phyloP scores from a whole-genome alignment of 805 yeast genomes.

The Wickerhamomyces mucosus region DNA sequence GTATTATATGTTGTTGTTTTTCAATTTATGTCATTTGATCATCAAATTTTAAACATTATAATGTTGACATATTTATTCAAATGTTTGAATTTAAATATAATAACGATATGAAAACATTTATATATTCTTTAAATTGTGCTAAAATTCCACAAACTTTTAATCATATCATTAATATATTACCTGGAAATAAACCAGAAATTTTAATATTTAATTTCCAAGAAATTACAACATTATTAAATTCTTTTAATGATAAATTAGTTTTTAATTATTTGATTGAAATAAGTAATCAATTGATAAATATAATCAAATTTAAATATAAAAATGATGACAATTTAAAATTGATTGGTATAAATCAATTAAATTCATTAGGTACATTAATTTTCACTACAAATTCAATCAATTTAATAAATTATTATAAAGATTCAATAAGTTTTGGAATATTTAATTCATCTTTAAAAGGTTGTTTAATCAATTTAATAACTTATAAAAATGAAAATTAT shows the following conservation, averaged over 20 bases:
- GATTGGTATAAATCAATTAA: constrained; percentile 40
- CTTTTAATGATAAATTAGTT: constrained; percentile 33
- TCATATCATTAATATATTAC: constrained; percentile 18
- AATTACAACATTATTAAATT: constrained; percentile 45
- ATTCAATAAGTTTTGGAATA: constrained; percentile 6
- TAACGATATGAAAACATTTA: too few species aligned
- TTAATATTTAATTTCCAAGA: constrained; percentile 64
- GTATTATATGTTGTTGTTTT: too few species aligned
- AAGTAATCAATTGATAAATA: constrained; percentile 25
- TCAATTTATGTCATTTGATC: too few species aligned
- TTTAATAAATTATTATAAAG: constrained; percentile 1
- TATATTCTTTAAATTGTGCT: constrained; percentile 46
- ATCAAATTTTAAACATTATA: too few species aligned
- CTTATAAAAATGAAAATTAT: constrained; percentile 21
- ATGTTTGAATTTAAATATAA: too few species aligned
- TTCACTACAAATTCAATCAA: constrained; percentile 23
- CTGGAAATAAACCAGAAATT: constrained; percentile 31
- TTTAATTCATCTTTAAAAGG: constrained; percentile 65
- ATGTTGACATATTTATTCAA: too few species aligned
- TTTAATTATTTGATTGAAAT: constrained; percentile 27
- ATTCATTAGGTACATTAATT: constrained; percentile 44
- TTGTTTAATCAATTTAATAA: constrained; percentile 52
- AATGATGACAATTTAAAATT: constrained; percentile 32
- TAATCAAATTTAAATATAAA: constrained; percentile 25
- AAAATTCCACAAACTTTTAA: constrained; percentile 28